These are phyloP conservation scores for Friedmanniomyces endolithicus DNA, from an alignment of 495 filamentous ascomycete genomes.

Conservation along the genomic window DNA sequence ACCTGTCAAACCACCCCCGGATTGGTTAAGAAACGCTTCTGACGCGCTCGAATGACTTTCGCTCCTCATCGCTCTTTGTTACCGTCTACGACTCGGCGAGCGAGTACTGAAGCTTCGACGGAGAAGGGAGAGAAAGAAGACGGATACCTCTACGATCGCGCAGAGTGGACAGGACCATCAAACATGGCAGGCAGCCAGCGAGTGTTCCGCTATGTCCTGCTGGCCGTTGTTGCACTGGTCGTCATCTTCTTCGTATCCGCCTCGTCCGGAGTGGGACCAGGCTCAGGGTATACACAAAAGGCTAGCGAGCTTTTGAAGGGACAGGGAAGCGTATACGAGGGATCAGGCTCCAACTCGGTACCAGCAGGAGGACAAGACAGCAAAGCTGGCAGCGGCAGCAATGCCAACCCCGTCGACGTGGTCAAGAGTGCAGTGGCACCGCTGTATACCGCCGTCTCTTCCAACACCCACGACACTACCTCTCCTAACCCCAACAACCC, in stretches of 20 bases:
- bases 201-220: slow-evolving; percentile 69
- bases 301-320: slow-evolving; percentile 17
- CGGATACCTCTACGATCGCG: no score
- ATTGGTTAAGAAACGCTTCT: no score
- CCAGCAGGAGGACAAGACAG: neutral
- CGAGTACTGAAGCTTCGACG: no score
- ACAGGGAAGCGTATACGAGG: slow-evolving; percentile 11
- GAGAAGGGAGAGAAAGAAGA: no score
- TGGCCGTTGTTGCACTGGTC: slow-evolving; percentile 66
- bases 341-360: neutral
- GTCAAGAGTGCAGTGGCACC: neutral
- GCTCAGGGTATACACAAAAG: slow-evolving; percentile 7
- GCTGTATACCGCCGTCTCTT: neutral
- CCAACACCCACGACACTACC: slow-evolving; percentile 5
- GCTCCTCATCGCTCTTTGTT: no score
- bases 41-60: no score
- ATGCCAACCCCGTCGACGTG: neutral
- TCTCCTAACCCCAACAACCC: slow-evolving; percentile 20
- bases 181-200: slow-evolving; percentile 29
- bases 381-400: neutral
- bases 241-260: slow-evolving; percentile 72
- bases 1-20: no score
- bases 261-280: slow-evolving; percentile 35
- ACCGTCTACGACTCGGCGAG: no score
- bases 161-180: neutral